Conservation (phyloP, 2,329 filamentous ascomycete genomes). For the Exophiala sp. region DNA sequence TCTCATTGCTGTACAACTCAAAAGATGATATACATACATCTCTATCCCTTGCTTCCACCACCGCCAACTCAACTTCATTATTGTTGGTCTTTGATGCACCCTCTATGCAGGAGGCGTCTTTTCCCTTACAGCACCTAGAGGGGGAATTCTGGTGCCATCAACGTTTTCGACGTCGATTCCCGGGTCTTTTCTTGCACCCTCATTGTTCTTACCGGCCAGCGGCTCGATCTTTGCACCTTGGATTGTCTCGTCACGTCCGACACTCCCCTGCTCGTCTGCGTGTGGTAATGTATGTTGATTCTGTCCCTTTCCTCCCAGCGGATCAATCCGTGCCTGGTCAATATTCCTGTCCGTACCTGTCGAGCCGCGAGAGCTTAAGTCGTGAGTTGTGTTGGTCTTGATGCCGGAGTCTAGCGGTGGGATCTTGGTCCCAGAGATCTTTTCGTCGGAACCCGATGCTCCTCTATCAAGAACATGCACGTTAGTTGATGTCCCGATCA, state of each 20-base stretch:
- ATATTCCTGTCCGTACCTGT: too few relatives aligned
- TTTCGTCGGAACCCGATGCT: too few relatives aligned
- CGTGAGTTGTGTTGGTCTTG: too few relatives aligned
- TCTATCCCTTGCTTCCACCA: too few relatives aligned
- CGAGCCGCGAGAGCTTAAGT: too few relatives aligned
- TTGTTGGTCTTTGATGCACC: not conserved
- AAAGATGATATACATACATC: too few relatives aligned
- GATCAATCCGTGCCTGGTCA: constrained; percentile 27
- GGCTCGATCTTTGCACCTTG: constrained; percentile 29
- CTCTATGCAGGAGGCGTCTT: constrained; percentile 17
- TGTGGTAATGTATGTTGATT: constrained; percentile 28
- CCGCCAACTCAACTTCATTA: too few relatives aligned
- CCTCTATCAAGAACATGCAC: too few relatives aligned
- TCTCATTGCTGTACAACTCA: too few relatives aligned
- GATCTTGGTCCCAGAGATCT: too few relatives aligned
- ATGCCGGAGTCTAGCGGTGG: too few relatives aligned
- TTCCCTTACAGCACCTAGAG: constrained; percentile 34
- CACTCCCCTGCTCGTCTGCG: constrained; percentile 27
- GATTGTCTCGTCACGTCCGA: constrained; percentile 30
- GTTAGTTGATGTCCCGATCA: too few relatives aligned
- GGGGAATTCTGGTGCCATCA: constrained; percentile 25
- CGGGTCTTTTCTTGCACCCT: not conserved
- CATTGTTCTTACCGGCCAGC: constrained; percentile 14
- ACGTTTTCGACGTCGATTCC: constrained; percentile 29
- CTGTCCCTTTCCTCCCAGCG: constrained; percentile 26